Base-by-base conservation (phyloP, 2,329 filamentous ascomycete genomes). In the Cercospora sp. region DNA sequence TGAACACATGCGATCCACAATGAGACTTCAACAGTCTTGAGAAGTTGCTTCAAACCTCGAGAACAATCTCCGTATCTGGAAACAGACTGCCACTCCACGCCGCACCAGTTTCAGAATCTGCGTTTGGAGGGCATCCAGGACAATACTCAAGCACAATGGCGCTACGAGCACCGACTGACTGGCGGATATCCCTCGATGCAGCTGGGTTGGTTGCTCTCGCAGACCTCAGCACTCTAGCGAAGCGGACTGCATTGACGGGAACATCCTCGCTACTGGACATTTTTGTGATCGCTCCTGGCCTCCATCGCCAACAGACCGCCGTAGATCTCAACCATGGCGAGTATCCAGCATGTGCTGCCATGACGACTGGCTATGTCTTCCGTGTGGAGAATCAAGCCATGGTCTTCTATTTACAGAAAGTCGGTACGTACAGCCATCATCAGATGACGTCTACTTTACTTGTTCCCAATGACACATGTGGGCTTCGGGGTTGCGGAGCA, bases 241-340 rank as follows among this genome's bases (percentile, higher is more conserved):
- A 84, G 58, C 83, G 87, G 6, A 89, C 87, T 2, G 83, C 82
- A 16, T 80, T 89, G 55, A 83, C 82, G 2, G 87, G 87, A 28
- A 86, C 85, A 2, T 84, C 86, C 1, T 84, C 83, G 2, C 86
- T 85, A 80, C 78, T 87, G 0, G 87, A 89, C 74, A 79, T 80
- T 7, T 79, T 90, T 10, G 79, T 89, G 12, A 80, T 90, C 2
- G 86, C 85, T 1, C 87, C 87, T 0, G 87, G 88, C 0, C 74
- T 89, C 61, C 88, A 90, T 76, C 85, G 85, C 70, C 86, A 89
- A 72, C 86, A 89, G 72, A 81, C 83, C 3, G 86, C 86, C 9
- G 77, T 89, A 5, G 64, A 16, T 18, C 45, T 67, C 7, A 81
- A 81, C 67, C 77, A 73, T 5, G 80, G 80, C 2, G 81, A 83